Conservation (phyloP, 1,139 yeast genomes). For the Petasospora rhodanensis region DNA sequence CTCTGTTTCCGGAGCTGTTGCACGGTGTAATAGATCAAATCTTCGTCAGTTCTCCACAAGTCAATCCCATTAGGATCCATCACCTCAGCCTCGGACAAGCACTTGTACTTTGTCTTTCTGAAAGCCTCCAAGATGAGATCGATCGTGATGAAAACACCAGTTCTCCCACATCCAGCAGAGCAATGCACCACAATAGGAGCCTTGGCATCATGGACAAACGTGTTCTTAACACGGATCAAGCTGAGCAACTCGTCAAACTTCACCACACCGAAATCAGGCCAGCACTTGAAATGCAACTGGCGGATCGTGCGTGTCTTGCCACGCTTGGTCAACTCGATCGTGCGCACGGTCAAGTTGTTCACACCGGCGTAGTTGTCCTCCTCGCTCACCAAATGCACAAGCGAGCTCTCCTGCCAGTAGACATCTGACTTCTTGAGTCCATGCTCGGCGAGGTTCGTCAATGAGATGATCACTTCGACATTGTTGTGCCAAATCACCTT, state of each 20-base stretch:
- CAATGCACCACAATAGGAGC: conserved; percentile 69
- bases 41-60: conserved; percentile 34
- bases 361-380: conserved; percentile 27
- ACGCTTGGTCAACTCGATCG: conserved; percentile 24
- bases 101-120: conserved; percentile 6
- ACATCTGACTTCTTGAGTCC: conserved; percentile 51
- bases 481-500: conserved; percentile 59
- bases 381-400: conserved; percentile 27
- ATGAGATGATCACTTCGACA: conserved; percentile 62
- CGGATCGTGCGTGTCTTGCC: conserved; percentile 32
- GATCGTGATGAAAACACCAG: conserved; percentile 78
- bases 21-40: conserved; percentile 35
- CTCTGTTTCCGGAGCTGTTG: conserved; percentile 46
- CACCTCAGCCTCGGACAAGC: conserved; percentile 4
- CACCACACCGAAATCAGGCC: conserved; percentile 85
- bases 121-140: conserved; percentile 54
- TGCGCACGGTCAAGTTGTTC: conserved; percentile 30
- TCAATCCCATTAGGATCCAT: too few relatives aligned
- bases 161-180: conserved; percentile 91
- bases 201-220: conserved; percentile 25
- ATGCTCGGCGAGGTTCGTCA: conserved; percentile 54
- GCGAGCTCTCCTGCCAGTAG: conserved; percentile 42
- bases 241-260: conserved; percentile 47
- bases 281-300: conserved; percentile 66
- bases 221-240: conserved; percentile 36